Percentiles rank a stretch among this genome's conserved stretches.
phyloP scores from a whole-genome alignment of 2,329 filamentous ascomycete genomes.

The Xylaria sp. region DNA sequence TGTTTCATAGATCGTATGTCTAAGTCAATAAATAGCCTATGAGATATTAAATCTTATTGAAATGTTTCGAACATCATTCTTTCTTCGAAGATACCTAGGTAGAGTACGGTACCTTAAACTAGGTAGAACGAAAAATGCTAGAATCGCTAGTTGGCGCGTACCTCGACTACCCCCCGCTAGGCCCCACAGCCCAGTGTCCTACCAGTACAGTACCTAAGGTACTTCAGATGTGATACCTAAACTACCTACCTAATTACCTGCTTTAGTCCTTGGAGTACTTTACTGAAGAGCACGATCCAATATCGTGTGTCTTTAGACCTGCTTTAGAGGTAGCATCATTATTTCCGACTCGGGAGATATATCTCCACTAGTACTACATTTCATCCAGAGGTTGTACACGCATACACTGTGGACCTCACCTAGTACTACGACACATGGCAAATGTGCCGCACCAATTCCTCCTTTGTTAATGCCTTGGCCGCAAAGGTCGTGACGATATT shows the following conservation, averaged over 20 bases:
- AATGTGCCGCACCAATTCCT: neutral
- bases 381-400: neutral
- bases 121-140: constrained; percentile 2
- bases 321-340: no score
- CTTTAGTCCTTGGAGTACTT: no score
- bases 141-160: constrained; percentile 18
- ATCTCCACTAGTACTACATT: neutral
- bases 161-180: constrained; percentile 12
- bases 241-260: no score
- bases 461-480: neutral
- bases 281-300: no score
- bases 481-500: neutral
- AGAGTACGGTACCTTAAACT: neutral
- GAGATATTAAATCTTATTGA: neutral
- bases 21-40: neutral
- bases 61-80: neutral
- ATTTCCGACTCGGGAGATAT: neutral
- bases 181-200: constrained; percentile 14
- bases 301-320: no score
- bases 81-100: neutral
- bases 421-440: neutral
- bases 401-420: neutral
- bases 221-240: no score
- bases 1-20: no score
- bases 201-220: no score